Evolutionary conservation across 2,329 filamentous ascomycete genomes (phyloP).

Genomic region (Talaromyces sp.): DNA sequence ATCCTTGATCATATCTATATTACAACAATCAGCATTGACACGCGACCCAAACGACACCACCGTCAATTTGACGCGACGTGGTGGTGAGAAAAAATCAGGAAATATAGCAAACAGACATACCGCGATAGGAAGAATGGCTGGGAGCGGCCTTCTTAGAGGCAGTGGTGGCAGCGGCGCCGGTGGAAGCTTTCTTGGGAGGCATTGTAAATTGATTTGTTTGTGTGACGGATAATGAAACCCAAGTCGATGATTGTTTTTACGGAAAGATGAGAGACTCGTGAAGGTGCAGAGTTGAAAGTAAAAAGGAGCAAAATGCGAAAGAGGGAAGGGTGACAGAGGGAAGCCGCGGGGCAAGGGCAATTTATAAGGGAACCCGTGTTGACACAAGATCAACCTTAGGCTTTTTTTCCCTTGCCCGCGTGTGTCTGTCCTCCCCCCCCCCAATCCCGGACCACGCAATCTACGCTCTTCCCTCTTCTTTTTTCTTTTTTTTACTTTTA

Average conservation of each 20-base stretch:
- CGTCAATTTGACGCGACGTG: slow-evolving; percentile 43
- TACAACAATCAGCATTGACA: slow-evolving; percentile 50
- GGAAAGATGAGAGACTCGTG: background rate
- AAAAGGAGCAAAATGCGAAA: slow-evolving; percentile 32
- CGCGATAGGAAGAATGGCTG: slow-evolving; percentile 63
- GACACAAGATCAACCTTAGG: slow-evolving; percentile 38
- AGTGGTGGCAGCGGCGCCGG: slow-evolving; percentile 39
- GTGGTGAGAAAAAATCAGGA: slow-evolving; percentile 43
- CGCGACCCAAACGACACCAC: slow-evolving; percentile 47
- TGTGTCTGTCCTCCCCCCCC: background rate
- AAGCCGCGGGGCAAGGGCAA: slow-evolving; percentile 39
- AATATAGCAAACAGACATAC: slow-evolving; percentile 46
- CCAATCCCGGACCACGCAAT: background rate
- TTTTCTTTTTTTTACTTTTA: slow-evolving; percentile 5
- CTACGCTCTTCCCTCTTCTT: slow-evolving; percentile 8
- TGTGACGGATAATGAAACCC: slow-evolving; percentile 19
- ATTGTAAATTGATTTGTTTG: slow-evolving; percentile 43
- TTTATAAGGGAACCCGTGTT: slow-evolving; percentile 43
- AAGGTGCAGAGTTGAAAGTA: slow-evolving; percentile 22
- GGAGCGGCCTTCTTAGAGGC: slow-evolving; percentile 58
- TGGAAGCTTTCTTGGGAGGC: slow-evolving; percentile 62
- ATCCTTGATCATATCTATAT: slow-evolving; percentile 68
- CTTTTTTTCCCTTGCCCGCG: background rate
- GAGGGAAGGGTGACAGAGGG: slow-evolving; percentile 36
- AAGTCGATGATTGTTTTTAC: slow-evolving; percentile 19